Percentiles rank a stretch among this genome's conserved stretches.
Conservation (phyloP, 108 stramenopile species). For the Cylindrotheca fusiformis region DNA sequence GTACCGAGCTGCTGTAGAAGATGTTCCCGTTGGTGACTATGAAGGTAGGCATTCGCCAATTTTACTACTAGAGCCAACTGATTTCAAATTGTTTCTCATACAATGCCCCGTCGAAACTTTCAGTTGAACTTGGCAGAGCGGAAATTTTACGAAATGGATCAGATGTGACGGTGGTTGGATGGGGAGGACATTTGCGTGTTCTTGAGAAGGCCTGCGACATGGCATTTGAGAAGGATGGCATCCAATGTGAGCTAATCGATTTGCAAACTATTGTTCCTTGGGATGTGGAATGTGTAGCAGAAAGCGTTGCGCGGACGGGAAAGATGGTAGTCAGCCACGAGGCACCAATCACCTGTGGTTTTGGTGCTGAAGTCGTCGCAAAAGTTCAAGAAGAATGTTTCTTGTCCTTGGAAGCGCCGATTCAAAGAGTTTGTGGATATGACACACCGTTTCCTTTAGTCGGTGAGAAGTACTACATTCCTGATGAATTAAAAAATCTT, state of each 20-base stretch:
- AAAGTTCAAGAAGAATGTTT: conserved; percentile 85
- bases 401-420: conserved; percentile 87
- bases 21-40: conserved; percentile 93
- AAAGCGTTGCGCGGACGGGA: conserved; percentile 93
- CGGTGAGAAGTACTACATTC: conserved; percentile 92
- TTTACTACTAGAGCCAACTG: too few relatives aligned
- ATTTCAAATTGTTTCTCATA: too few relatives aligned
- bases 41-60: too few relatives aligned
- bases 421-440: conserved; percentile 93
- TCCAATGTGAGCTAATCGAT: conserved; percentile 93
- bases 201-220: conserved; percentile 71
- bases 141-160: conserved; percentile 82
- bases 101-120: too few relatives aligned
- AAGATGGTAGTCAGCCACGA: conserved; percentile 94
- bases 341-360: conserved; percentile 92
- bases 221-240: conserved; percentile 72
- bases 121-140: conserved; percentile 85
- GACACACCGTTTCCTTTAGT: conserved; percentile 96
- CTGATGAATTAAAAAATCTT: conserved; percentile 85
- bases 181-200: conserved; percentile 87
- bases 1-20: conserved; percentile 94
- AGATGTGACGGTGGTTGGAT: conserved; percentile 95
- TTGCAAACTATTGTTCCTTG: conserved; percentile 94
- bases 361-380: conserved; percentile 90
- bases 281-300: conserved; percentile 80